These are phyloP conservation scores for Fusarium abutilonis DNA, from an alignment of 2,329 filamentous ascomycete species.

Conservation along the genomic window DNA sequence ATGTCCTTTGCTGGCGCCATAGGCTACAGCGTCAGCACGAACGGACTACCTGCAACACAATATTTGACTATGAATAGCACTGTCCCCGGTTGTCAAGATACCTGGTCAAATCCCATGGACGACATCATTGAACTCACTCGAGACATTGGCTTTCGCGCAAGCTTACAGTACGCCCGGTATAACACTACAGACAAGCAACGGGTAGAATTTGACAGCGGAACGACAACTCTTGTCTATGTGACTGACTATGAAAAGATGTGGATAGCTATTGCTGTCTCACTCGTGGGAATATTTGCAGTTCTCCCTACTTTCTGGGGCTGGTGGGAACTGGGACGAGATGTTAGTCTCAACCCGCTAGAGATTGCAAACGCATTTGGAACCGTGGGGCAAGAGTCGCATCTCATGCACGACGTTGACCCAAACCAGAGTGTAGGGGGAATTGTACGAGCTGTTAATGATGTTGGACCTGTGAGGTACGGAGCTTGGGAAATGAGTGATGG, in stretches of 20 bases:
- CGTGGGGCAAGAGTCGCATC: slow-evolving; percentile 24
- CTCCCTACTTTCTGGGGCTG: slow-evolving; percentile 39
- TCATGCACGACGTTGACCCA: slow-evolving; percentile 34
- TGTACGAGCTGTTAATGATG: slow-evolving; percentile 19
- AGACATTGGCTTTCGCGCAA: slow-evolving; percentile 36
- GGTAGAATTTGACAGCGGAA: slow-evolving; percentile 24
- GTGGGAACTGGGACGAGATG: slow-evolving; percentile 41
- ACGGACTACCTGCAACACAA: slow-evolving; percentile 28
- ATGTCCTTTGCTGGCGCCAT: slow-evolving; percentile 33
- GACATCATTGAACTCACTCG: slow-evolving; percentile 39
- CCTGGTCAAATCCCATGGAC: slow-evolving; percentile 36
- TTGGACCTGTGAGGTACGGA: slow-evolving; percentile 35
- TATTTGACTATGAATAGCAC: slow-evolving; percentile 32
- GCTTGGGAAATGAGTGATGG: slow-evolving; percentile 38
- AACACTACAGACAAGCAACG: slow-evolving; percentile 36
- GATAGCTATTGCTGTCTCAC: slow-evolving; percentile 30
- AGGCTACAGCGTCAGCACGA: slow-evolving; percentile 21
- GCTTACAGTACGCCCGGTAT: slow-evolving; percentile 32
- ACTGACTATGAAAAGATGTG: slow-evolving; percentile 38
- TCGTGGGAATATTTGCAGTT: slow-evolving; percentile 31
- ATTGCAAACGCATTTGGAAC: slow-evolving; percentile 40
- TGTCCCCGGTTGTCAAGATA: slow-evolving; percentile 14
- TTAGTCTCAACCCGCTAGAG: slow-evolving; percentile 37
- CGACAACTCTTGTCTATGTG: slow-evolving; percentile 27
- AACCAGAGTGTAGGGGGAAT: slow-evolving; percentile 33